Base-by-base conservation (phyloP, 768 basidiomycete genomes). In the Boletus sp. region DNA sequence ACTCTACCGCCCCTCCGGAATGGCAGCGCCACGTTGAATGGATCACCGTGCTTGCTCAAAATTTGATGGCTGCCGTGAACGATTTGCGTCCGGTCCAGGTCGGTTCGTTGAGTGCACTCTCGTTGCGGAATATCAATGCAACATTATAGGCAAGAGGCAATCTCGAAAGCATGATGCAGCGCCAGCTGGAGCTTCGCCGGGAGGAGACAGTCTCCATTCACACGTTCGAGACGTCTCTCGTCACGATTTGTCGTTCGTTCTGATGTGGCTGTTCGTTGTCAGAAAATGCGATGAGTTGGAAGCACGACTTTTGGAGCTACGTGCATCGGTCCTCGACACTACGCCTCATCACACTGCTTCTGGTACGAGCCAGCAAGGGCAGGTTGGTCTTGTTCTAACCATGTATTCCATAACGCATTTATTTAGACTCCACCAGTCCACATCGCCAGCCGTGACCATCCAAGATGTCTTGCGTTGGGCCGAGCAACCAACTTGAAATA, bases 31-130 rank as follows among this genome's bases (percentile, higher is more conserved):
- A 87, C 53, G 77, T 89, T 2, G 89, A 92, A 66, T 92, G 92
- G 89, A 87, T 94, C 51, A 84, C 80, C 11, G 77, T 90, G 2
- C 80, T 93, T 52, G 84, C 84, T 7, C 89, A 92, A 70, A 96
- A 95, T 69, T 80, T 96, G 55, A 91, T 94, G 84, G 90, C 87
- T 14, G 89, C 90, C 17, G 90, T 90, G 37, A 96, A 96, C 66
- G 92, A 94, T 64, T 73, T 95, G 50, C 83, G 94, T 28, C 93
- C 92, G 1, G 89, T 94, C 5, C 93, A 95, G 81, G 92, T 86
- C 28, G 11, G 73, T 67, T 60, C 42, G 53, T 46, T 50, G 50
- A n/a, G 30, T 56, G 35, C 39, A 29, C 18, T 17, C 20, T 7
- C 28, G 29, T 46, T 17, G 17, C 33, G 55, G 29, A 57, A 52